These are phyloP conservation scores for Scutellaria barbata DNA, from an alignment of 257 asterid genomes.

Conservation along the genomic window DNA sequence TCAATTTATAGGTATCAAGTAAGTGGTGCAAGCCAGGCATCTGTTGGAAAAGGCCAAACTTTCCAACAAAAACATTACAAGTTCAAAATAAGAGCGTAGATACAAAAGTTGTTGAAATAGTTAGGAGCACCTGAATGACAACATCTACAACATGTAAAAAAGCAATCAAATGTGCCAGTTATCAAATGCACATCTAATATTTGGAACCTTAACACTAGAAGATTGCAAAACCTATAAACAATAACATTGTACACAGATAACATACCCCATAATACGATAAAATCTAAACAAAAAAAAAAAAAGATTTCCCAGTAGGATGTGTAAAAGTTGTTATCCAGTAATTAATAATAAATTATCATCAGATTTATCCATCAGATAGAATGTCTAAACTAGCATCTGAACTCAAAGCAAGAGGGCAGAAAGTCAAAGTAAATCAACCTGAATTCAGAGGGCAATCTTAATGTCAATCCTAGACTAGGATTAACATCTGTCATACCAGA, in stretches of 20 bases:
- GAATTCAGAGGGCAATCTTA: background rate
- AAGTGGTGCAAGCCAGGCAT: background rate
- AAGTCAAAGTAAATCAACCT: constrained; percentile 23
- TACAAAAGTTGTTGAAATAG: background rate
- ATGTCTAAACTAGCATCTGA: constrained; percentile 1
- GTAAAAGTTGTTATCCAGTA: background rate
- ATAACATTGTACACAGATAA: background rate
- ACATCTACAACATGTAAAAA: constrained; percentile 10
- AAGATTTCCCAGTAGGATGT: background rate
- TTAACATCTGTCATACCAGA: background rate
- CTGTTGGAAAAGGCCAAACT: background rate
- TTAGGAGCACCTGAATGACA: background rate
- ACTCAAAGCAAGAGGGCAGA: constrained; percentile 12
- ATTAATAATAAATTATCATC: constrained; percentile 13
- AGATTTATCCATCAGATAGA: constrained; percentile 11
- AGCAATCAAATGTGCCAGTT: background rate
- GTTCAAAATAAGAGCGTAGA: constrained; percentile 1
- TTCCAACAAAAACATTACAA: background rate
- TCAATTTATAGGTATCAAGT: background rate
- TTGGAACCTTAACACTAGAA: constrained; percentile 18
- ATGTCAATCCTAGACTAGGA: constrained; percentile 3
- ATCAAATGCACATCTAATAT: constrained; percentile 7
- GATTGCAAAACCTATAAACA: constrained; percentile 7
- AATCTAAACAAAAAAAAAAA: background rate
- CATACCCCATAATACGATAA: background rate